Evolutionary conservation across 2,329 filamentous ascomycete genomes (phyloP), one percentile per base, ranked within the genome.

Genomic region (Aschersonia sp.): DNA sequence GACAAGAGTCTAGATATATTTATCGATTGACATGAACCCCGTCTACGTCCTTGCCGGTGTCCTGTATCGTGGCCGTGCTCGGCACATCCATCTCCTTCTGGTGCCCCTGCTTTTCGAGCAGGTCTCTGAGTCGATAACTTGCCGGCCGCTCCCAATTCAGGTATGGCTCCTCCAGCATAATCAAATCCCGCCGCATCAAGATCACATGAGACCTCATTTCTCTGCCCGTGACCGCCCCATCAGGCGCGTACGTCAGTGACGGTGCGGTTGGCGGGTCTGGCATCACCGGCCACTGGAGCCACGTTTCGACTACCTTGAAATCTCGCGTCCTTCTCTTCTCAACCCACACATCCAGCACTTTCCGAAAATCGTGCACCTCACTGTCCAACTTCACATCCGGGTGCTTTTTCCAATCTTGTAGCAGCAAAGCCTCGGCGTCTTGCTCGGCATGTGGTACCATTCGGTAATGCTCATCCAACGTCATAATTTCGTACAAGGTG

Each of bases 401-500:
- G 40, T 65, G 61, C 48, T 62, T 53, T 5, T 48, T 41, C 64
- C 64, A 67, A 32, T 9, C 3, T 9, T 54, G 30, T 9, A 56
- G 38, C 9, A 40, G 51, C 4, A 58, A 40, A 2, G 52, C 51
- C 1, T 51, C 31, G 1, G 55, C 48, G 31, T 60, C 50, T 46
- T 60, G 58, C n/a, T 65, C 47, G 5, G 58, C 51, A 45, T 55
- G 54, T 3, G 53, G 53, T 5, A 58, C 44, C 2, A 43, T 31
- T 7, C 57, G 56, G 10, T 60, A 49, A 30, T 45, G 42, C 2
- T 48, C 35, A 40, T 65, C 59, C 7, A 54, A 50, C 4, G 63
- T 65, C 45, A 66, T 62, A 35, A 65, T 56, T 49, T 65, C 63
- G 51, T 64, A 65, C 6, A 60, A 3, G 4, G 62, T 65, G 47